phyloP scores from a whole-genome alignment of 805 yeast species.

The Kuraishia piskuri region DNA sequence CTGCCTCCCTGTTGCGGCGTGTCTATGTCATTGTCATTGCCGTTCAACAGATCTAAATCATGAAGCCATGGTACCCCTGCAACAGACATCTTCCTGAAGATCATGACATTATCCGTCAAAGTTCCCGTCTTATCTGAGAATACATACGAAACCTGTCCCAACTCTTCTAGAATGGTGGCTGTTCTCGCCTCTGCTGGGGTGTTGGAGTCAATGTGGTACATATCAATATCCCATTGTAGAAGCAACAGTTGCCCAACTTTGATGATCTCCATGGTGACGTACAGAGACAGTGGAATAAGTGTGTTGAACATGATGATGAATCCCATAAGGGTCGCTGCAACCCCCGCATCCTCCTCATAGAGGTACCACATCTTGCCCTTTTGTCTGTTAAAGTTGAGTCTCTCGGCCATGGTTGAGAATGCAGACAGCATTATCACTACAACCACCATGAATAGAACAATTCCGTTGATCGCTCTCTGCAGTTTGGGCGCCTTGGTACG shows the following conservation, averaged over 20 bases:
- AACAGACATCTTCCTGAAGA: conserved; percentile 80
- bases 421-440: conserved; percentile 69
- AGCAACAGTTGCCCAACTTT: conserved; percentile 79
- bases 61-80: conserved; percentile 90
- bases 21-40: conserved; percentile 7
- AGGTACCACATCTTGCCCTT: conserved; percentile 65
- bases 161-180: conserved; percentile 89
- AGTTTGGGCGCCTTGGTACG: conserved; percentile 90
- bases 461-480: conserved; percentile 72
- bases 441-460: conserved; percentile 80
- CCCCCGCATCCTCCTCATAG: conserved; percentile 63
- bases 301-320: conserved; percentile 97
- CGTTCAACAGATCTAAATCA: conserved; percentile 42
- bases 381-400: conserved; percentile 35
- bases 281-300: conserved; percentile 86
- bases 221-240: conserved; percentile 86
- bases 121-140: conserved; percentile 98
- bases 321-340: conserved; percentile 88
- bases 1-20: not conserved
- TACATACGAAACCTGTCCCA: conserved; percentile 93
- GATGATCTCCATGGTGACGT: conserved; percentile 94
- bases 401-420: conserved; percentile 76
- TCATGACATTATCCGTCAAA: conserved; percentile 88
- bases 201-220: conserved; percentile 78
- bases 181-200: conserved; percentile 95